Base-by-base conservation (phyloP, 257 asterid genomes). In the Solanum medicagineum region DNA sequence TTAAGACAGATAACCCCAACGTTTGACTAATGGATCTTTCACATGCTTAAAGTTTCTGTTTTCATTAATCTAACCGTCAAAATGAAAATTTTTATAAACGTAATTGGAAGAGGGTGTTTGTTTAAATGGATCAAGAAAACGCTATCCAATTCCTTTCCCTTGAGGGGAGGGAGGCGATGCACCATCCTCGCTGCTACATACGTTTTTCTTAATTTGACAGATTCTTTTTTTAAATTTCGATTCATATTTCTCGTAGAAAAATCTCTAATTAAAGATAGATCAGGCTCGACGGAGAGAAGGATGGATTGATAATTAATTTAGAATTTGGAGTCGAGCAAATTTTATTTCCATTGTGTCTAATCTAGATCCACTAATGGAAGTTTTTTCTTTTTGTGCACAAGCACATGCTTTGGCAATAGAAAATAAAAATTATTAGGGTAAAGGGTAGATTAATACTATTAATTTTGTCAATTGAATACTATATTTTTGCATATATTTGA, bases 341-440 rank as follows among this genome's bases (percentile, higher is more conserved):
- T 32, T 32, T 32, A 32, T 32, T 32, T 32, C 36, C 36, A 3
- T 65, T 6, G 2, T 63, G 14, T 3, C 1, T 6, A 74, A 3
- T 45, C 29, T 3, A 7, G 59, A 45, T 22, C n/a, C 1, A 24
- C 54, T 3, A 11, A 2, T 10, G 3, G 57, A 36, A 44, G 40
- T 44, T 19, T 0, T 79, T n/a, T n/a, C 9, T n/a, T n/a, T 2
- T 85, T 36, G 63, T 53, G 42, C 36, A 45, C 3, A 51, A n/a
- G 81, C 87, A 87, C 89, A 87, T 29, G 57, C 81, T 57, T 74
- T 73, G 20, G 40, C 65, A 74, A 84, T 53, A 62, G n/a, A 40
- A 40, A 74, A 74, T 32, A 55, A 29, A 53, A 49, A 53, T 79
- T 29, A 79, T 51, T 26, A 54, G 83, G 62, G 42, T 53, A 15